A percentile compares a stretch with the other conserved stretches of the same genome.
Conservation (phyloP, 306 rosid species). For the Castanopsis chinensis region DNA sequence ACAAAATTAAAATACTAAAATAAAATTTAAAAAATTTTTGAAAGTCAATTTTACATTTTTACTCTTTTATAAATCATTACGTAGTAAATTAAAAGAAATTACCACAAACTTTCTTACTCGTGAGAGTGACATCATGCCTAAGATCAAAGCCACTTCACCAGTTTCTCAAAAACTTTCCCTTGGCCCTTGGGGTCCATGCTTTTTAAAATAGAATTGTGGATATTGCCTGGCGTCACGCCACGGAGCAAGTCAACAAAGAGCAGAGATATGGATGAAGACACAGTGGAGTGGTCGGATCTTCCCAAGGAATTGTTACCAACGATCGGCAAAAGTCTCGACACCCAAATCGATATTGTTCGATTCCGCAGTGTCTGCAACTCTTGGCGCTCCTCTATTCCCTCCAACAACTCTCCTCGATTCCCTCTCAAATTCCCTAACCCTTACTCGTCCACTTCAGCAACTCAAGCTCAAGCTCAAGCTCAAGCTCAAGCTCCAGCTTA, state of each 20-base stretch:
- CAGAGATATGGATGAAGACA: conserved; percentile 7
- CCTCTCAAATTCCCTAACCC: conserved; percentile 36
- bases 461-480: background rate
- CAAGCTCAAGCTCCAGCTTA: background rate
- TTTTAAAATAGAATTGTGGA: too few species aligned
- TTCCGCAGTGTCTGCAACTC: conserved; percentile 50
- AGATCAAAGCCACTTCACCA: too few species aligned
- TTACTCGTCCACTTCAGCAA: background rate
- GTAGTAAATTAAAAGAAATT: too few species aligned
- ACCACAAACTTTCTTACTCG: too few species aligned
- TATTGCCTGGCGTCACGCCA: too few species aligned
- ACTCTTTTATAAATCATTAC: too few species aligned
- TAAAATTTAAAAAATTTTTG: too few species aligned
- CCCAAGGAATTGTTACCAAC: conserved; percentile 48
- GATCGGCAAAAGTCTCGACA: conserved; percentile 39
- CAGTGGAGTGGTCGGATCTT: conserved; percentile 43
- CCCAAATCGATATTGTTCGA: conserved; percentile 41
- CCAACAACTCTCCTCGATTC: conserved; percentile 24
- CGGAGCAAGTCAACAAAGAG: background rate
- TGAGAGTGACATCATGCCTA: too few species aligned
- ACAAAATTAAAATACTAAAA: too few species aligned
- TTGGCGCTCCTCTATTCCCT: conserved; percentile 44
- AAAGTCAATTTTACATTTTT: too few species aligned
- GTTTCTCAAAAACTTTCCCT: too few species aligned
- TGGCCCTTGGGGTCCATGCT: too few species aligned